Evolutionary conservation across 2,329 filamentous ascomycete species (phyloP).

Genomic region (Achaetomium macrosporum): DNA sequence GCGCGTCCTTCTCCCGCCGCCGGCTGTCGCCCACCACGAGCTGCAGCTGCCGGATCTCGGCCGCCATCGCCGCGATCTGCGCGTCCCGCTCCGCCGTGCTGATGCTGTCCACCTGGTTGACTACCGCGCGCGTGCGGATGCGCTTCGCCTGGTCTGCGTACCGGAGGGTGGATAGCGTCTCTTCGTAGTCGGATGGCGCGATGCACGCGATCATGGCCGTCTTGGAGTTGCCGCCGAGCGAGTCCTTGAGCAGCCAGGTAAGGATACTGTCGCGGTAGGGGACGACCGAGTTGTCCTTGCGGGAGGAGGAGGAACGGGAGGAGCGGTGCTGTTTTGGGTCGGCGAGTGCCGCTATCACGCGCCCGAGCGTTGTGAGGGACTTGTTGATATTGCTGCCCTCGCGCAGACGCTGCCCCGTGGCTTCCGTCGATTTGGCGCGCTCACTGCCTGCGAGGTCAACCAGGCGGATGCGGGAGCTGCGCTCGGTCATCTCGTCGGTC

Average conservation of each 20-base stretch:
- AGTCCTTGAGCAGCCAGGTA: conserved; percentile 89
- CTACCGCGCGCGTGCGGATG: conserved; percentile 86
- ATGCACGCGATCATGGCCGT: conserved; percentile 99
- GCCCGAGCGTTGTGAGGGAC: conserved; percentile 88
- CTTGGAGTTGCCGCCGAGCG: conserved; percentile 91
- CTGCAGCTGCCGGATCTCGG: conserved; percentile 84
- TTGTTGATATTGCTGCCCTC: conserved; percentile 99
- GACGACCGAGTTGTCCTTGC: conserved; percentile 48
- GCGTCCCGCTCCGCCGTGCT: conserved; percentile 89
- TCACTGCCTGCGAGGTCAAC: conserved; percentile 95
- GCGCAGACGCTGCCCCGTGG: conserved; percentile 80
- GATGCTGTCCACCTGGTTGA: conserved; percentile 76
- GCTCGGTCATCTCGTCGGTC: conserved; percentile 95
- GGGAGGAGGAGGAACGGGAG: conserved; percentile 30
- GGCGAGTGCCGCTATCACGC: conserved; percentile 88
- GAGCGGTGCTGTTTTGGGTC: conserved; percentile 52
- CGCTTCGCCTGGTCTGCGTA: conserved; percentile 98
- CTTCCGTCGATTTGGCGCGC: conserved; percentile 90
- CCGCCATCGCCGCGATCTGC: conserved; percentile 89
- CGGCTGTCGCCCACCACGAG: conserved; percentile 62
- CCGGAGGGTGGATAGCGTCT: conserved; percentile 89
- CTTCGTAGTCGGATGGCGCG: conserved; percentile 90
- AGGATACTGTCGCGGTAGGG: conserved; percentile 87
- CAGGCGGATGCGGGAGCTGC: conserved; percentile 85
- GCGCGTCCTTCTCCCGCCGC: conserved; percentile 68